Conservation (phyloP, 768 basidiomycete species). For the Austroboletus festivus region DNA sequence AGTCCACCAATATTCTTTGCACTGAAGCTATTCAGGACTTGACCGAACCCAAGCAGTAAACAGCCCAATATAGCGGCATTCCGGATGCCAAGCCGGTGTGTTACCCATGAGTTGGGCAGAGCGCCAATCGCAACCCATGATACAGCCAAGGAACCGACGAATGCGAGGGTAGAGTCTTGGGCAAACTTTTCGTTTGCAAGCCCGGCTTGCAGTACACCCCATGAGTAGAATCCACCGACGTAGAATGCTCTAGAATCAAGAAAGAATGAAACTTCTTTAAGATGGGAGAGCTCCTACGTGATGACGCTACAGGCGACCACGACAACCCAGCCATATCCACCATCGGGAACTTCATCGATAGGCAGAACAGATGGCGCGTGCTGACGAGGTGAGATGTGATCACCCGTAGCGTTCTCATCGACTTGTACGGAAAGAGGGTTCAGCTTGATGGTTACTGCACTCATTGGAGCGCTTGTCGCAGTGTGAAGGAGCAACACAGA, state of each 20-base stretch:
- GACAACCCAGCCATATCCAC: constrained; percentile 34
- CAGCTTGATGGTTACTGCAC: background rate
- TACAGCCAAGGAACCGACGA: constrained; percentile 32
- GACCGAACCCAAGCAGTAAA: constrained; percentile 28
- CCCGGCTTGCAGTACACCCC: constrained; percentile 31
- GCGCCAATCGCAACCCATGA: constrained; percentile 30
- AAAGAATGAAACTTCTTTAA: background rate
- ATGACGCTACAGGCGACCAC: constrained; percentile 28
- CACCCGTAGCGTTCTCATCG: background rate
- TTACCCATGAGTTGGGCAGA: constrained; percentile 28
- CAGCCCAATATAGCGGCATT: constrained; percentile 28
- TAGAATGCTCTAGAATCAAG: constrained; percentile 21
- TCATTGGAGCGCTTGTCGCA: too few species aligned
- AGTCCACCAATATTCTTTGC: constrained; percentile 21
- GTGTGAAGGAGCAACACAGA: too few species aligned
- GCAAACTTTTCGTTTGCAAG: constrained; percentile 27
- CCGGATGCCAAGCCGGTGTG: constrained; percentile 30
- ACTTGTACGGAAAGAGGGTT: background rate
- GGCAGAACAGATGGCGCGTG: background rate
- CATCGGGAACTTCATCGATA: constrained; percentile 23
- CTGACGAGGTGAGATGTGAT: background rate
- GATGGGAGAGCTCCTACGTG: constrained; percentile 15
- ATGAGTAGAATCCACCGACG: constrained; percentile 28
- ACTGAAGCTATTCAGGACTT: constrained; percentile 27
- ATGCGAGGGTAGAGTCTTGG: constrained; percentile 25